Percentiles rank a stretch among this genome's conserved stretches.
Conservation (phyloP, 768 basidiomycete genomes). For the Rhizopogon vinicolor region DNA sequence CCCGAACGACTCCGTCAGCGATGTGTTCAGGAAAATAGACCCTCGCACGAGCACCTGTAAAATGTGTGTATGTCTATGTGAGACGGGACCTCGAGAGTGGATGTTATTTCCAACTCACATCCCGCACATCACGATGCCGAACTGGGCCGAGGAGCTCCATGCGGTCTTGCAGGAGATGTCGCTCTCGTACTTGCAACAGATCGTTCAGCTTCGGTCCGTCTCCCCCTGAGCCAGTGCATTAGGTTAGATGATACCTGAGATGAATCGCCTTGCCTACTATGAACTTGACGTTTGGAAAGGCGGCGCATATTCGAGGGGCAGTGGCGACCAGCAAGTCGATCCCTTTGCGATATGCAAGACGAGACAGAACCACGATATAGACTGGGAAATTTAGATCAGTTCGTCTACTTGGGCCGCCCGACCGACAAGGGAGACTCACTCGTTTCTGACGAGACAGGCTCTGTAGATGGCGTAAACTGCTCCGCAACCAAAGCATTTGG, state of each 20-base stretch:
- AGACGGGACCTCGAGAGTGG: neutral
- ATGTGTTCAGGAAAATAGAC: slow-evolving; percentile 92
- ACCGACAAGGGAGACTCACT: slow-evolving; percentile 38
- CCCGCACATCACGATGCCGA: slow-evolving; percentile 75
- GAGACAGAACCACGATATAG: slow-evolving; percentile 86
- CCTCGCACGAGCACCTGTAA: slow-evolving; percentile 78
- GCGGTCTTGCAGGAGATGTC: slow-evolving; percentile 81
- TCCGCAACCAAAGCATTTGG: slow-evolving; percentile 89
- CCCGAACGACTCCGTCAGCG: slow-evolving; percentile 93
- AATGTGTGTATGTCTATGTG: neutral
- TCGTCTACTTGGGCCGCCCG: neutral
- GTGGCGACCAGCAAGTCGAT: slow-evolving; percentile 93
- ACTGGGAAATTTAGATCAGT: slow-evolving; percentile 44
- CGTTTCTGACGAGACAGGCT: slow-evolving; percentile 40
- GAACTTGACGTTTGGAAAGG: slow-evolving; percentile 85
- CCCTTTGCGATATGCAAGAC: slow-evolving; percentile 93
- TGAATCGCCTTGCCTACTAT: slow-evolving; percentile 57
- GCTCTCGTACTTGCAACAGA: slow-evolving; percentile 93
- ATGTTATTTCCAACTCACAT: slow-evolving; percentile 39
- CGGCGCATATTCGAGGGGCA: slow-evolving; percentile 81
- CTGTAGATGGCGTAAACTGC: slow-evolving; percentile 68
- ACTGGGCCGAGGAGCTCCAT: slow-evolving; percentile 88
- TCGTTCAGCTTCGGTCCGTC: slow-evolving; percentile 96
- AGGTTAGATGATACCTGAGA: neutral
- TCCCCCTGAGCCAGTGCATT: slow-evolving; percentile 57